Conservation (phyloP, 2,329 filamentous ascomycete genomes). For the Epichloe typhina region DNA sequence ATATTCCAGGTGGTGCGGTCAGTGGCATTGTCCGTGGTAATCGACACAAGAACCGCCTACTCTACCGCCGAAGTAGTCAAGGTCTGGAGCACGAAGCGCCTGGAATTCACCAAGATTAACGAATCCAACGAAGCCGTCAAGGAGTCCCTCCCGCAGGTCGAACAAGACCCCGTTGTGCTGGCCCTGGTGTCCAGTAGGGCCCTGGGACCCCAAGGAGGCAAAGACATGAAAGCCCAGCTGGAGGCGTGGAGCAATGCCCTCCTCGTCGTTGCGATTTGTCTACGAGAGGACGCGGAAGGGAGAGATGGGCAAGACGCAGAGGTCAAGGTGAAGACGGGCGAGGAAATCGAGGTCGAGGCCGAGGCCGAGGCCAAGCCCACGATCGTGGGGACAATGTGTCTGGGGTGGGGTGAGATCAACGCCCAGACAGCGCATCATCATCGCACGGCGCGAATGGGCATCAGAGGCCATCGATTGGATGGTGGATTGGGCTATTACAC, state of each 20-base stretch:
- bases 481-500: constrained; percentile 22
- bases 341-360: neutral
- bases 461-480: constrained; percentile 31
- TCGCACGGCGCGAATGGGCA: constrained; percentile 17
- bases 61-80: constrained; percentile 3
- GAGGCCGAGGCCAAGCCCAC: neutral
- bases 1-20: neutral
- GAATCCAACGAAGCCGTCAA: constrained; percentile 7
- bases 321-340: neutral
- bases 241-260: constrained; percentile 7
- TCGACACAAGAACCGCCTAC: neutral
- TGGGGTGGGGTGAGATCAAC: constrained; percentile 9
- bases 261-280: constrained; percentile 11
- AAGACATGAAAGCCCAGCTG: constrained; percentile 7
- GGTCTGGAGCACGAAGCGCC: constrained; percentile 9
- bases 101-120: constrained; percentile 10
- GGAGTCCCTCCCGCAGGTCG: constrained; percentile 5
- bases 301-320: neutral
- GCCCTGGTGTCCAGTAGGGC: constrained; percentile 1
- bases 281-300: constrained; percentile 3
- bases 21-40: neutral
- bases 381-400: constrained; percentile 11
- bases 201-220: constrained; percentile 6
- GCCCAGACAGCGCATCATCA: constrained; percentile 8
- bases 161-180: constrained; percentile 8